These are phyloP conservation scores for Microbotryum intermedium DNA, from an alignment of 1,284 basidiomycete genomes.

Conservation along the genomic window DNA sequence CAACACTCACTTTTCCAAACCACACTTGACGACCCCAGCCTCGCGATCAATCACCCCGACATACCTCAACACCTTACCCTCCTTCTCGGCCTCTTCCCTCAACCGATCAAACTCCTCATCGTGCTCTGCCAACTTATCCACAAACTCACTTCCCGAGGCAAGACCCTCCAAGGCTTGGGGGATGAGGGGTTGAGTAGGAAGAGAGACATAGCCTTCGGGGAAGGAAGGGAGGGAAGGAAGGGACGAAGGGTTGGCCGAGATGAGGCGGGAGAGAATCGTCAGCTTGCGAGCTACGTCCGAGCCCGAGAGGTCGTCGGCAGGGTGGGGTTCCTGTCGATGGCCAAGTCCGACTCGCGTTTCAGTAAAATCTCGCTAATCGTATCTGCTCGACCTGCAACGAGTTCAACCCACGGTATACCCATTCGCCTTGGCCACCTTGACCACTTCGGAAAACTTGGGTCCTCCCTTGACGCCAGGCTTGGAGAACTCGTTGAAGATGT, in stretches of 20 bases:
- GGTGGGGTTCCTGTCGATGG: constrained; percentile 77
- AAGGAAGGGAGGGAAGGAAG: constrained; percentile 41
- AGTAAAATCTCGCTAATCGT: neutral
- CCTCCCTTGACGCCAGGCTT: constrained; percentile 36
- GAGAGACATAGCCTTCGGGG: constrained; percentile 63
- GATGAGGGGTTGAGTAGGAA: constrained; percentile 77
- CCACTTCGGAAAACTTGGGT: constrained; percentile 72
- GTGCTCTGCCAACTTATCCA: constrained; percentile 69
- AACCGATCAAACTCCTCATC: constrained; percentile 71
- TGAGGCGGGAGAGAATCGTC: constrained; percentile 79
- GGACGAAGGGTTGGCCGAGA: constrained; percentile 44
- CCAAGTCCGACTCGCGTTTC: neutral
- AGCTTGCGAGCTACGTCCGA: constrained; percentile 96
- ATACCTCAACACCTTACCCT: constrained; percentile 78
- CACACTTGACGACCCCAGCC: constrained; percentile 67
- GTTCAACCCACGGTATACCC: constrained; percentile 74
- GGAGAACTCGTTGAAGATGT: constrained; percentile 98
- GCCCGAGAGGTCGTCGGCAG: constrained; percentile 90
- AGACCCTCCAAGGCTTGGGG: constrained; percentile 63
- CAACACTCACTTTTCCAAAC: constrained; percentile 62
- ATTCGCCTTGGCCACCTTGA: constrained; percentile 76
- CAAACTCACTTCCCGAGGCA: constrained; percentile 68
- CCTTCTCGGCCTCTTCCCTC: constrained; percentile 63
- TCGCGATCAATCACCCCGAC: constrained; percentile 87
- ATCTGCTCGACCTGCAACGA: neutral